Evolutionary conservation across 768 basidiomycete species (phyloP), one percentile per base, ranked within the genome.

Genomic region (Auricularia cornea): DNA sequence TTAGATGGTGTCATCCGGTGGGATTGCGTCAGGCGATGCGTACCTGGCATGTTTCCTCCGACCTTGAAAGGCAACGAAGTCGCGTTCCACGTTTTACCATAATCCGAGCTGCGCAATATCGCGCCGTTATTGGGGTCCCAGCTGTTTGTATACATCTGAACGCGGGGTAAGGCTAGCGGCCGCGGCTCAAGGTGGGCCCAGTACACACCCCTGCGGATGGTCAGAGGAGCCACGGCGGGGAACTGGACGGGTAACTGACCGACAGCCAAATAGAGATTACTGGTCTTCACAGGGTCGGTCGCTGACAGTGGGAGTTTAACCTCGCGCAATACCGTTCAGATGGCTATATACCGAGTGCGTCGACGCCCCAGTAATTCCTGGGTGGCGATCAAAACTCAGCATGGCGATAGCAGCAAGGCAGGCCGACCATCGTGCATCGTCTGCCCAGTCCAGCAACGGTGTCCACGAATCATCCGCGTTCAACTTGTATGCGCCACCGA

Each of bases 31-130:
- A 38, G 8, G 35, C 35, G 16, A 38, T 10, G 35, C 35, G 16
- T 14, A 38, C 85, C 85, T 35, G 85, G 85, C 85, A 85, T 85
- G 70, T 86, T 86, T 8, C 85, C 85, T 33, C 86, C 85, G 10
- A 66, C 64, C 66, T 88, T 88, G 79, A 87, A 87, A 0, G 85
- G 81, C 0, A 88, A 72, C 6, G 70, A 67, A 5, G 83, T 80
- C 2, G 78, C 66, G 1, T 78, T 81, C 69, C 80, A 88, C 0
- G 83, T 83, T n/a, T 77, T 69, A 12, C 86, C 85, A 62, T 78
- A 76, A 68, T 88, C 81, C 6, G 77, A 79, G 26, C 86, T 87
- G 40, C 82, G 80, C 12, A 88, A 73, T 38, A 88, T 86, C 60
- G 81, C 79, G 3, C 85, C 85, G 62, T 85, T 84, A 67, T 81